Percentiles rank a stretch among this genome's conserved stretches.
phyloP scores from a whole-genome alignment of 495 filamentous ascomycete genomes.

The Aspergillus conjunctus region DNA sequence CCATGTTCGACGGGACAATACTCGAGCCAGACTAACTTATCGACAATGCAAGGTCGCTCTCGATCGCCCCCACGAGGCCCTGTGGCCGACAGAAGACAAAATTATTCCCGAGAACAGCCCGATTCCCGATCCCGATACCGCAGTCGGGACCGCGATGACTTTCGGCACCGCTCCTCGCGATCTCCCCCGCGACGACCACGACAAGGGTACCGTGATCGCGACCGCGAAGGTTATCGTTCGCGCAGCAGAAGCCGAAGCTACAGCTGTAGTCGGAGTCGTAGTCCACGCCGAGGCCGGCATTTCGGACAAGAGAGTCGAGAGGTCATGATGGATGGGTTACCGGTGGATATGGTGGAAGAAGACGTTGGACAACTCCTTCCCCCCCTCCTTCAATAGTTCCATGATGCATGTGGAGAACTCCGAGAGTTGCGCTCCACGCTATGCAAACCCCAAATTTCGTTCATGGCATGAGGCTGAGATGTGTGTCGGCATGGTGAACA shows the following conservation, averaged over 20 bases:
- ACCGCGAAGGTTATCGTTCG: constrained; percentile 58
- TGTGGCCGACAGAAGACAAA: constrained; percentile 40
- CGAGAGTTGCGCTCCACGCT: constrained; percentile 18
- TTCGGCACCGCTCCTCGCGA: constrained; percentile 38
- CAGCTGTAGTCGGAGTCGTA: constrained; percentile 47
- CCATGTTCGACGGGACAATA: constrained; percentile 12
- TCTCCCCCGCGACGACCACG: constrained; percentile 44
- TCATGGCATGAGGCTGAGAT: constrained; percentile 48
- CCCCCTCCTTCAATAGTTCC: constrained; percentile 13
- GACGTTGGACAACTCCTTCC: constrained; percentile 59
- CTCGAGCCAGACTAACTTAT: constrained; percentile 35
- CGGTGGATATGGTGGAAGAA: constrained; percentile 61
- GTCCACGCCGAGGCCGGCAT: constrained; percentile 44
- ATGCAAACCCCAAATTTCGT: constrained; percentile 18
- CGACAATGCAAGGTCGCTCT: constrained; percentile 38
- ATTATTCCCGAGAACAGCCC: constrained; percentile 36
- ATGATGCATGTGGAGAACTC: constrained; percentile 5
- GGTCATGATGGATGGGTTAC: constrained; percentile 64
- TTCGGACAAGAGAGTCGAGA: constrained; percentile 58
- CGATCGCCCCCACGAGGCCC: constrained; percentile 45
- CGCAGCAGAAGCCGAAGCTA: constrained; percentile 48
- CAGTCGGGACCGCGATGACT: constrained; percentile 45
- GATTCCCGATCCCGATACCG: constrained; percentile 37
- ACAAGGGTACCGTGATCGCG: constrained; percentile 55
- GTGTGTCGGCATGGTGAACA: constrained; percentile 45